Conservation (phyloP, 1,284 basidiomycete genomes). For the Ustilago sp. region DNA sequence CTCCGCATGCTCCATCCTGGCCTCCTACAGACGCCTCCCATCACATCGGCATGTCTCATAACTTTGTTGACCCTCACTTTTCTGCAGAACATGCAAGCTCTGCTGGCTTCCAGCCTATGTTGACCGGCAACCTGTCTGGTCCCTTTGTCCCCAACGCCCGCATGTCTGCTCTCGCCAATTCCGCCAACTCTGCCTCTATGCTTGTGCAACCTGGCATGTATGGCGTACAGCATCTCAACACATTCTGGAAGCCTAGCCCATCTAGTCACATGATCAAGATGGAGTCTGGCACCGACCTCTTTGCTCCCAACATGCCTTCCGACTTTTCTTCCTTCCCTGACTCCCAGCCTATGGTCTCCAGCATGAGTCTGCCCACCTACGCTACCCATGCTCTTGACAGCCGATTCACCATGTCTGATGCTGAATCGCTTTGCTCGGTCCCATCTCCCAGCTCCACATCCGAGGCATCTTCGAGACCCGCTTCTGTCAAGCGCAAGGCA, state of each 20-base stretch:
- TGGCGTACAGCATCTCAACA: conserved; percentile 24
- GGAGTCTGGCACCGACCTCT: conserved; percentile 31
- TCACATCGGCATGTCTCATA: conserved; percentile 18
- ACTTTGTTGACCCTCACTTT: conserved; percentile 19
- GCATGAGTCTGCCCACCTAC: conserved; percentile 43
- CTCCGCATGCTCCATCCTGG: conserved; percentile 26
- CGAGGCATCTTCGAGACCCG: conserved; percentile 25
- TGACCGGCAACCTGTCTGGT: conserved; percentile 13
- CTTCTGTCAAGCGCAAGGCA: conserved; percentile 36
- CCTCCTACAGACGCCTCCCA: conserved; percentile 15
- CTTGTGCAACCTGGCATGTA: conserved; percentile 34
- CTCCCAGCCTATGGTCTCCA: conserved; percentile 37
- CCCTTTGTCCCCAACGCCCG: conserved; percentile 14
- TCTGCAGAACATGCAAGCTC: conserved; percentile 20
- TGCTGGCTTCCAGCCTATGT: conserved; percentile 26
- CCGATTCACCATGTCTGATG: conserved; percentile 38
- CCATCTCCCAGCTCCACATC: conserved; percentile 41
- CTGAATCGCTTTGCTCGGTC: conserved; percentile 30
- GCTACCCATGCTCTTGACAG: conserved; percentile 29
- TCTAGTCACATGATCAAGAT: conserved; percentile 32
- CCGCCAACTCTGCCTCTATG: conserved; percentile 8
- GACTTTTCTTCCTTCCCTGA: conserved; percentile 18
- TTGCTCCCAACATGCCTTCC: conserved; percentile 15
- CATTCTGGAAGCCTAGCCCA: conserved; percentile 30
- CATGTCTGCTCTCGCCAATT: conserved; percentile 1